phyloP scores from a whole-genome alignment of 106 monocot genomes.

The Vanilla planifolia region DNA sequence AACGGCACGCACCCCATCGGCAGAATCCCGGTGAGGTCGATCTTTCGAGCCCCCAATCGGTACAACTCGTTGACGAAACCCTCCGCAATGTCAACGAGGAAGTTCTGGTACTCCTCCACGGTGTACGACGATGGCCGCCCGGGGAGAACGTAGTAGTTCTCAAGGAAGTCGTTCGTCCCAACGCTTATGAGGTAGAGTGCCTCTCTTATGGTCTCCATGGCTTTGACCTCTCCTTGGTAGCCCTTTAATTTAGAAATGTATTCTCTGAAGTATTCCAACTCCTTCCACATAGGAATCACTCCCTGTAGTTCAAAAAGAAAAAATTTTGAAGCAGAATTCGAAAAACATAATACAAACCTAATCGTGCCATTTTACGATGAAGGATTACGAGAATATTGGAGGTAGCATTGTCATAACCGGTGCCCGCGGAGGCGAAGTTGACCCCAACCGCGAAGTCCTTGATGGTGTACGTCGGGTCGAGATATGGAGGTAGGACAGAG shows the following conservation, averaged over 20 bases:
- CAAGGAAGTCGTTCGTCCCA: slow-evolving; percentile 87
- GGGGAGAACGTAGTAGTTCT: slow-evolving; percentile 60
- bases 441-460: slow-evolving; percentile 38
- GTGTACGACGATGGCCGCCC: slow-evolving; percentile 28
- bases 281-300: slow-evolving; percentile 65
- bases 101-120: slow-evolving; percentile 37
- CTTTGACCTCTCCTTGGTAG: slow-evolving; percentile 27
- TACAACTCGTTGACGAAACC: slow-evolving; percentile 27
- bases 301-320: too few relatives aligned
- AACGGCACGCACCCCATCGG: slow-evolving; percentile 71
- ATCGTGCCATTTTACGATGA: too few relatives aligned
- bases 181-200: slow-evolving; percentile 72
- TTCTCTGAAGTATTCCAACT: slow-evolving; percentile 72
- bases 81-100: slow-evolving; percentile 36
- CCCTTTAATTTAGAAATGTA: slow-evolving; percentile 23
- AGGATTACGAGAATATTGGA: slow-evolving; percentile 33
- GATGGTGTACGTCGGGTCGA: slow-evolving; percentile 32
- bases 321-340: too few relatives aligned
- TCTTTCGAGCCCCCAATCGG: slow-evolving; percentile 41
- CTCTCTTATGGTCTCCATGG: slow-evolving; percentile 24
- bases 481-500: slow-evolving; percentile 39
- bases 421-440: slow-evolving; percentile 61
- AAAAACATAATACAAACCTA: too few relatives aligned
- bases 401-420: slow-evolving; percentile 51
- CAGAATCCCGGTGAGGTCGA: slow-evolving; percentile 33